Evolutionary conservation across 495 filamentous ascomycete genomes (phyloP).

Genomic region (Tuber borchii): DNA sequence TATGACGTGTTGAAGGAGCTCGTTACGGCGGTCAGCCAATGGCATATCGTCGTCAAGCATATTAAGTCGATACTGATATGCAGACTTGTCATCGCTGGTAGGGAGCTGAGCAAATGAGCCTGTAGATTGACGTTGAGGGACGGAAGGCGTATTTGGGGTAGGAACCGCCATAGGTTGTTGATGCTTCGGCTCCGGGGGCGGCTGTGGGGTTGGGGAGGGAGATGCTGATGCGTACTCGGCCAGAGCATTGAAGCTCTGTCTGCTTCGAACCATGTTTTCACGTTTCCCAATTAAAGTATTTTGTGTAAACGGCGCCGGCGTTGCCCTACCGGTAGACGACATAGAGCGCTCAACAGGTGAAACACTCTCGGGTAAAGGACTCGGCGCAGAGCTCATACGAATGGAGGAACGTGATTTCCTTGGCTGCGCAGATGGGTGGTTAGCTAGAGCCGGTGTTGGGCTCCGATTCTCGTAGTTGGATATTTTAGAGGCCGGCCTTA

Average conservation of each 20-base stretch:
- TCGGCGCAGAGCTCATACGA: slow-evolving; percentile 19
- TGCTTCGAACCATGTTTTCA: slow-evolving; percentile 54
- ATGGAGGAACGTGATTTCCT: background rate
- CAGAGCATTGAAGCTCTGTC: slow-evolving; percentile 44
- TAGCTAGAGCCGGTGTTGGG: background rate
- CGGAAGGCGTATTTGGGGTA: background rate
- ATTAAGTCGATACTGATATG: slow-evolving; percentile 23
- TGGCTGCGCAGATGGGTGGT: background rate
- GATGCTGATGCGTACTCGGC: slow-evolving; percentile 28
- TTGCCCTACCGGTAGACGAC: slow-evolving; percentile 21
- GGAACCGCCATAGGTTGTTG: slow-evolving; percentile 21
- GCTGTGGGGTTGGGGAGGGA: slow-evolving; percentile 29
- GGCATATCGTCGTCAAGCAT: slow-evolving; percentile 63
- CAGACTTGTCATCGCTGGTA: slow-evolving; percentile 9
- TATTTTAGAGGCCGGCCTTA: slow-evolving; percentile 41
- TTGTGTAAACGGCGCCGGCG: slow-evolving; percentile 41
- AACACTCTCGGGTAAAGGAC: slow-evolving; percentile 17
- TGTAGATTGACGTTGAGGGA: slow-evolving; percentile 37
- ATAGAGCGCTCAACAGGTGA: slow-evolving; percentile 39
- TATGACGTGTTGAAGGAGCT: slow-evolving; percentile 48
- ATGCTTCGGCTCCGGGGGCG: slow-evolving; percentile 36
- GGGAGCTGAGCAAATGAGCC: slow-evolving; percentile 10
- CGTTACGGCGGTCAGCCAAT: slow-evolving; percentile 59
- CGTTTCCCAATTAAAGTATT: slow-evolving; percentile 59
- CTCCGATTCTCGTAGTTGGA: slow-evolving; percentile 13